These are phyloP conservation scores for Globisporangium middletonii DNA, from an alignment of 352 stramenopile species.

Conservation along the genomic window DNA sequence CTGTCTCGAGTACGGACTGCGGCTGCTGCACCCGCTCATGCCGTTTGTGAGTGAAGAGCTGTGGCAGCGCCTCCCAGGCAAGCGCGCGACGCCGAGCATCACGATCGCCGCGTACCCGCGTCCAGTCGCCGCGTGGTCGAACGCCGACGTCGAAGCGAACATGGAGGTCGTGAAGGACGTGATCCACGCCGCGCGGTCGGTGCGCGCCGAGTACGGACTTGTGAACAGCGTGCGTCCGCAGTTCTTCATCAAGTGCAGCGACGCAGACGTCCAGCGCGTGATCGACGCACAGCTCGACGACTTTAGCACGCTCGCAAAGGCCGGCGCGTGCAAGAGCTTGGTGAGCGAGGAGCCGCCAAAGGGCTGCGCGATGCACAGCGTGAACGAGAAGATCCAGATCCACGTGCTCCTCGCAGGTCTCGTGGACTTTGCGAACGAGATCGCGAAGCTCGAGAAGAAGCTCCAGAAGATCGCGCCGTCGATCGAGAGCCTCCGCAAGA, in stretches of 20 bases:
- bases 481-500: slow-evolving; percentile 70
- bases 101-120: slow-evolving; percentile 79
- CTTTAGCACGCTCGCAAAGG: slow-evolving; percentile 94
- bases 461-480: slow-evolving; percentile 74
- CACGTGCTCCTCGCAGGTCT: slow-evolving; percentile 80
- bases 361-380: slow-evolving; percentile 89
- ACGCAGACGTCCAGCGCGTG: slow-evolving; percentile 64
- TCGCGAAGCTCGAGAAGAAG: slow-evolving; percentile 88
- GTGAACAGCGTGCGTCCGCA: slow-evolving; percentile 72
- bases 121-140: slow-evolving; percentile 72
- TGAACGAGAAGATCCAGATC: slow-evolving; percentile 93
- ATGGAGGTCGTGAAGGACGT: slow-evolving; percentile 94
- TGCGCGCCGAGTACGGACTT: slow-evolving; percentile 85
- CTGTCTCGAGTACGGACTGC: slow-evolving; percentile 76
- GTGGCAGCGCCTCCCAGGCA: slow-evolving; percentile 81
- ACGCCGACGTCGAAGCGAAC: slow-evolving; percentile 84
- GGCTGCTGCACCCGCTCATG: slow-evolving; percentile 97
- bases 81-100: slow-evolving; percentile 63
- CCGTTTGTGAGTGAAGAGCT: slow-evolving; percentile 97
- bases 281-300: slow-evolving; percentile 88
- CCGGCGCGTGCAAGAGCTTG: slow-evolving; percentile 87
- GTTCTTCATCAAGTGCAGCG: slow-evolving; percentile 89
- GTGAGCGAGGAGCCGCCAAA: slow-evolving; percentile 74
- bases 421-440: slow-evolving; percentile 88
- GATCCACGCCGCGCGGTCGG: slow-evolving; percentile 94